Percentiles rank a stretch among this genome's conserved stretches.
Conservation (phyloP, 257 asterid species). For the Rubia yunnanensis region DNA sequence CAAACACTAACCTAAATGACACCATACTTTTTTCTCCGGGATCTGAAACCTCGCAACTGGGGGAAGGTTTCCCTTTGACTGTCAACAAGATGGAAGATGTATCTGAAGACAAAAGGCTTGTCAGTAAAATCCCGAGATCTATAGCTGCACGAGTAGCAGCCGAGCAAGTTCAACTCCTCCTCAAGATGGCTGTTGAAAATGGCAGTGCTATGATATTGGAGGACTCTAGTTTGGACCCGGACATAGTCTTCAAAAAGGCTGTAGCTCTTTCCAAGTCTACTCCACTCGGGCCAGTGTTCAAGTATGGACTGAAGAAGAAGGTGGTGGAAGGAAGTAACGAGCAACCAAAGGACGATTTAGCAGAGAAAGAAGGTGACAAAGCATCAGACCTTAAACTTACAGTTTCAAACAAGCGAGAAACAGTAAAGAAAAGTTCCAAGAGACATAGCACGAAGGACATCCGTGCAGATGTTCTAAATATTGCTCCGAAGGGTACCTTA, state of each 20-base stretch:
- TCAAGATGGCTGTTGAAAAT: constrained; percentile 55
- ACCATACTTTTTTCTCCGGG: background rate
- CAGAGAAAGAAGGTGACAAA: constrained; percentile 21
- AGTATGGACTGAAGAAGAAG: constrained; percentile 24
- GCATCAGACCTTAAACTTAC: constrained; percentile 19
- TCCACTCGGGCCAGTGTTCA: constrained; percentile 56
- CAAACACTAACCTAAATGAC: background rate
- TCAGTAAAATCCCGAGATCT: constrained; percentile 15
- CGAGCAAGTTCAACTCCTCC: constrained; percentile 38
- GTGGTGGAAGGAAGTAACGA: constrained; percentile 23
- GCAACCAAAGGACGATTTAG: constrained; percentile 26
- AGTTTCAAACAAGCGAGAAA: constrained; percentile 23
- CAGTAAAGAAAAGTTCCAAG: constrained; percentile 27
- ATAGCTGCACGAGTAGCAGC: constrained; percentile 18
- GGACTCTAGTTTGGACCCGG: constrained; percentile 53
- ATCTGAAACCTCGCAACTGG: constrained; percentile 11
- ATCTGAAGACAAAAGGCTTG: constrained; percentile 12
- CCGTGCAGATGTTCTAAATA: constrained; percentile 43
- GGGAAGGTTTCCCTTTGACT: constrained; percentile 9
- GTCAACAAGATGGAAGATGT: constrained; percentile 14
- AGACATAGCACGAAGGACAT: constrained; percentile 35
- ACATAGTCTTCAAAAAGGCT: constrained; percentile 41
- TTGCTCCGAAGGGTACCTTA: constrained; percentile 55
- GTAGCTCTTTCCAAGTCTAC: constrained; percentile 59
- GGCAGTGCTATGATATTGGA: constrained; percentile 65